phyloP scores from a whole-genome alignment of 257 asterid genomes.

The Solanum chmielewskii region DNA sequence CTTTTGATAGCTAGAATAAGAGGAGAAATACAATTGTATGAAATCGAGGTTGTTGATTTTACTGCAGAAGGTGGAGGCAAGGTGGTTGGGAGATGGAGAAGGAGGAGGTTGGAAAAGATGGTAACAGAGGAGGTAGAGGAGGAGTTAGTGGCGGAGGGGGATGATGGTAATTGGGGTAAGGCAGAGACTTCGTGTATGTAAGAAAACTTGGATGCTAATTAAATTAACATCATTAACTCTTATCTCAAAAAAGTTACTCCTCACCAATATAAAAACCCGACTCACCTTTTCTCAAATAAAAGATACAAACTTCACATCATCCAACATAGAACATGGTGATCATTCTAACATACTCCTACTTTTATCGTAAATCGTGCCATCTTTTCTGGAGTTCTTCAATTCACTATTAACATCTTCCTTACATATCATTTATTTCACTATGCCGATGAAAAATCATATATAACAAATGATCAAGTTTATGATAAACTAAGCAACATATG shows the following conservation, averaged over 20 bases:
- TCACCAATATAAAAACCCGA: background rate
- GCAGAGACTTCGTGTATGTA: background rate
- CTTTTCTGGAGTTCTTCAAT: background rate
- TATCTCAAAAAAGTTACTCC: background rate
- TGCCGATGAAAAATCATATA: background rate
- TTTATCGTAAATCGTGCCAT: background rate
- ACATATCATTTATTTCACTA: background rate
- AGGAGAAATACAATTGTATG: background rate
- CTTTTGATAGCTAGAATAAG: background rate
- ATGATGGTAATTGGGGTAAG: background rate
- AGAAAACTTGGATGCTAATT: background rate
- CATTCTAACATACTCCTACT: background rate
- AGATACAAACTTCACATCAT: background rate
- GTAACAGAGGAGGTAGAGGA: background rate
- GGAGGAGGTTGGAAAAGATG: background rate
- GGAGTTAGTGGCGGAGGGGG: background rate
- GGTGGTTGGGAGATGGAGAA: background rate
- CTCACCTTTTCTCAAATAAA: background rate
- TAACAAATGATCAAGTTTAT: background rate
- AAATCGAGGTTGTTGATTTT: background rate
- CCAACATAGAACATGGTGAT: background rate
- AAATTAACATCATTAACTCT: background rate
- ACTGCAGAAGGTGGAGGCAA: background rate
- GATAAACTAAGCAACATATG: background rate
- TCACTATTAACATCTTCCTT: background rate